Evolutionary conservation across 140 eudicot species (phyloP), one percentile per base, ranked within the genome.

Genomic region (Bidens hawaiensis): DNA sequence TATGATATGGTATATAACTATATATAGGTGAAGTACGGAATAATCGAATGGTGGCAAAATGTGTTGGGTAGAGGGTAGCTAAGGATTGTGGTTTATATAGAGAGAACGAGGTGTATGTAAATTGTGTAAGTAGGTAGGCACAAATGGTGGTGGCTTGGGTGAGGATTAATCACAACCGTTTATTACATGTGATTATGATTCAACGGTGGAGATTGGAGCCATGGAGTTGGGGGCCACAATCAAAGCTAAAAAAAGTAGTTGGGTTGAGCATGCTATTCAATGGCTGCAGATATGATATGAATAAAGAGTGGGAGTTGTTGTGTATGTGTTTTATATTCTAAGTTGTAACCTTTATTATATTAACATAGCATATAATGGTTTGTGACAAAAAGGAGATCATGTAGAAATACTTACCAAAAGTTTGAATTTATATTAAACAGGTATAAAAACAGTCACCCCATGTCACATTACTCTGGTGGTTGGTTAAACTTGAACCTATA

Each of bases 71-170:
- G 41, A 11, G 67, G 78, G 78, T 65, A 73, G 78, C 61, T 73
- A 60, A 65, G 69, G 57, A 52, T 12, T 73, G 78, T 73, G 78
- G 78, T 46, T 48, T 73, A 73, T 73, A 73, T 65, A 71, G 76
- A 71, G 24, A 15, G 33, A 40, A 40, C n/a, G 57, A 50, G 70
- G 75, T 46, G 60, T n/a, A n/a, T 42, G 66, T 67, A 40, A 33
- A 38, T 38, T 17, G n/a, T n/a, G 31, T 55, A 46, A 61, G 76
- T 70, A 60, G 76, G 76, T 70, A 49, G 19, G 43, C 16, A 47
- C 53, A 60, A 64, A 52, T 71, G 57, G 69, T 52, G 69, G 77
- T 55, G 87, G 75, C 83, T 81, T 81, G 78, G 83, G 78, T 70
- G 83, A 81, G 31, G 62, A 78, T 74, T 54, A 52, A 73, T 77